phyloP scores from a whole-genome alignment of 352 stramenopile species.

The Phytophthora rubi region DNA sequence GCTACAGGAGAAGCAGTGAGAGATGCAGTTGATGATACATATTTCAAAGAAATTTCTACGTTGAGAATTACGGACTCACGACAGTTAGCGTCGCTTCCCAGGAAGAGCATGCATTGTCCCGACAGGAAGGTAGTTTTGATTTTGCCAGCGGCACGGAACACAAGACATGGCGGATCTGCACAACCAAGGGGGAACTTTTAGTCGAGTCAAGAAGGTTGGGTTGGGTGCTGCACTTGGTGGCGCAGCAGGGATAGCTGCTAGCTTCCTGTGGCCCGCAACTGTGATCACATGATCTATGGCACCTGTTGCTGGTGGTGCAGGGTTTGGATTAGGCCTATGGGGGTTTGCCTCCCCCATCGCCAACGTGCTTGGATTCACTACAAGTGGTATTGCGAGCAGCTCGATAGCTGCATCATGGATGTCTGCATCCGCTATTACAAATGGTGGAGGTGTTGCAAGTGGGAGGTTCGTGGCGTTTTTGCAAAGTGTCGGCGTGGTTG shows the following conservation, averaged over 20 bases:
- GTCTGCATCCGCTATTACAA: neutral
- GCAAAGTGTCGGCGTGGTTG: neutral
- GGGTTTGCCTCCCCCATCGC: neutral
- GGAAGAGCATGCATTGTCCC: too few relatives aligned
- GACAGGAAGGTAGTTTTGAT: too few relatives aligned
- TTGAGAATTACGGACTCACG: neutral
- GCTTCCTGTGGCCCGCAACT: neutral
- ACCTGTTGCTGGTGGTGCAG: neutral
- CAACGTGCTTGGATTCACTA: neutral
- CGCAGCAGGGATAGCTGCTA: neutral
- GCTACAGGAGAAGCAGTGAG: neutral
- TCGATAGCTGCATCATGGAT: neutral
- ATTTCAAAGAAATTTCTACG: neutral
- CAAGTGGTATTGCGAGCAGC: neutral
- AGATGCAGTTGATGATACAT: neutral
- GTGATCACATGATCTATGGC: neutral
- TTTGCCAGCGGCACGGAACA: too few relatives aligned
- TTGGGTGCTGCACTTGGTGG: slow-evolving; percentile 4
- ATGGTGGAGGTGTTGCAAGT: neutral
- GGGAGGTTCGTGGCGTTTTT: neutral
- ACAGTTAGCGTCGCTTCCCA: neutral
- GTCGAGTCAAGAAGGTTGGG: slow-evolving; percentile 12
- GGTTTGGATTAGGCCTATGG: neutral
- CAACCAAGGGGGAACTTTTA: neutral
- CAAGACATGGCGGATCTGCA: too few relatives aligned